Evolutionary conservation across 805 yeast species (phyloP).

Genomic region (Metschnikowia arizonensis): DNA sequence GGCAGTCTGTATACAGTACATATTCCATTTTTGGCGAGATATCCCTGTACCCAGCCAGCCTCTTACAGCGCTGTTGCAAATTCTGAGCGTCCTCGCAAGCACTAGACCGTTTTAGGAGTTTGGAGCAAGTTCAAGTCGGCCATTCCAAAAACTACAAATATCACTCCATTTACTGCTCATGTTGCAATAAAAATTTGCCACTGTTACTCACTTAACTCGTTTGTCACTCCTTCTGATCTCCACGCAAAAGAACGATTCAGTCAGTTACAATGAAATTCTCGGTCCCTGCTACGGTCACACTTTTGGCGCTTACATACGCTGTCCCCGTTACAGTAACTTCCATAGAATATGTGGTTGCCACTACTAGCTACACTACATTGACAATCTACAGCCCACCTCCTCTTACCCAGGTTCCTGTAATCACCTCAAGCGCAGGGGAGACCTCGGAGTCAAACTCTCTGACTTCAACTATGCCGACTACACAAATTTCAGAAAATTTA

Average conservation of each 20-base stretch:
- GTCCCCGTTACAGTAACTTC: slow-evolving; percentile 12
- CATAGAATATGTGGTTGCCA: slow-evolving; percentile 11
- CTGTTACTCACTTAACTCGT: background rate
- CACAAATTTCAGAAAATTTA: no score
- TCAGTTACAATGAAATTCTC: slow-evolving; percentile 9
- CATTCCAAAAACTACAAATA: background rate
- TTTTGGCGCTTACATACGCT: slow-evolving; percentile 11
- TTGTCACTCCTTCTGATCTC: background rate
- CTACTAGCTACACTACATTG: slow-evolving; percentile 11
- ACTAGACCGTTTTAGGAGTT: background rate
- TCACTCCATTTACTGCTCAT: no score
- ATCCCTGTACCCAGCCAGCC: background rate
- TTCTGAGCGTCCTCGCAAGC: background rate
- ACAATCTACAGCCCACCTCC: slow-evolving; percentile 11
- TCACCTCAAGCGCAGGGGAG: background rate
- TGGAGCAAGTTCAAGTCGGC: background rate
- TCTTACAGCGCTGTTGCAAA: slow-evolving; percentile 4
- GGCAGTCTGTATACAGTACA: background rate
- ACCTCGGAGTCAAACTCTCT: background rate
- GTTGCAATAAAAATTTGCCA: background rate
- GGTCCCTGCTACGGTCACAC: slow-evolving; percentile 6
- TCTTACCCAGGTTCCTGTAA: slow-evolving; percentile 4
- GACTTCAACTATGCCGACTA: background rate
- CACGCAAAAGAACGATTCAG: background rate
- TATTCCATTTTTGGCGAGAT: background rate